Conservation (phyloP, 352 stramenopile genomes). For the Peronospora belbahrii region DNA sequence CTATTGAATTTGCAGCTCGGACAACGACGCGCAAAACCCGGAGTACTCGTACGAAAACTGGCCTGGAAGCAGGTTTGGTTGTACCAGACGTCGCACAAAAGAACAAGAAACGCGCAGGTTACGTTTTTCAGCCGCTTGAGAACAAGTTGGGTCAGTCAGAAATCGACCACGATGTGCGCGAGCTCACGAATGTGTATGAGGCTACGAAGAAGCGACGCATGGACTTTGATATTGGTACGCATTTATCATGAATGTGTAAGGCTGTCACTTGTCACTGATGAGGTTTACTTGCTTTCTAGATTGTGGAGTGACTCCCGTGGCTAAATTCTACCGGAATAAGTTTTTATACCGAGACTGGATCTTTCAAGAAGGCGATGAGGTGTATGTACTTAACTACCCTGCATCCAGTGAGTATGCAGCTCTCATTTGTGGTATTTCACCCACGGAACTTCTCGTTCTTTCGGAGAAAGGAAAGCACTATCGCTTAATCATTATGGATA, state of each 20-base stretch:
- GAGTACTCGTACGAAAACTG: slow-evolving; percentile 55
- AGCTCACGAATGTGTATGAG: slow-evolving; percentile 45
- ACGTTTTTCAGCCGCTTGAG: slow-evolving; percentile 64
- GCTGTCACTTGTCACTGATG: slow-evolving; percentile 10
- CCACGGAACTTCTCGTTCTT: slow-evolving; percentile 67
- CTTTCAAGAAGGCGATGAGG: slow-evolving; percentile 73
- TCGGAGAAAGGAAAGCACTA: slow-evolving; percentile 77
- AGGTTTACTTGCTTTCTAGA: slow-evolving; percentile 19
- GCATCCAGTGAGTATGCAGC: slow-evolving; percentile 52
- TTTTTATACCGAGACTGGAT: slow-evolving; percentile 70
- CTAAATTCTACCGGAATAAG: slow-evolving; percentile 66
- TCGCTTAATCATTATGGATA: slow-evolving; percentile 66
- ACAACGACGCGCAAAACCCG: slow-evolving; percentile 71
- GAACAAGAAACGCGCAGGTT: slow-evolving; percentile 59
- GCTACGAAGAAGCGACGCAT: slow-evolving; percentile 64
- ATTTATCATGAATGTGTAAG: slow-evolving; percentile 9
- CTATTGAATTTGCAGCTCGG: slow-evolving; percentile 27
- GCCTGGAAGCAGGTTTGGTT: slow-evolving; percentile 24
- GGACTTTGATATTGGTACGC: slow-evolving; percentile 32
- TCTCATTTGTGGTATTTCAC: slow-evolving; percentile 60
- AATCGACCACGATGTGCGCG: slow-evolving; percentile 61
- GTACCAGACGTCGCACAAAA: slow-evolving; percentile 53
- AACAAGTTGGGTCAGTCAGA: slow-evolving; percentile 63
- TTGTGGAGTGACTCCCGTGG: slow-evolving; percentile 31
- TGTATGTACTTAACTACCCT: slow-evolving; percentile 60